phyloP scores from a whole-genome alignment of 768 basidiomycete species.

The Clitopilus passeckerianus region DNA sequence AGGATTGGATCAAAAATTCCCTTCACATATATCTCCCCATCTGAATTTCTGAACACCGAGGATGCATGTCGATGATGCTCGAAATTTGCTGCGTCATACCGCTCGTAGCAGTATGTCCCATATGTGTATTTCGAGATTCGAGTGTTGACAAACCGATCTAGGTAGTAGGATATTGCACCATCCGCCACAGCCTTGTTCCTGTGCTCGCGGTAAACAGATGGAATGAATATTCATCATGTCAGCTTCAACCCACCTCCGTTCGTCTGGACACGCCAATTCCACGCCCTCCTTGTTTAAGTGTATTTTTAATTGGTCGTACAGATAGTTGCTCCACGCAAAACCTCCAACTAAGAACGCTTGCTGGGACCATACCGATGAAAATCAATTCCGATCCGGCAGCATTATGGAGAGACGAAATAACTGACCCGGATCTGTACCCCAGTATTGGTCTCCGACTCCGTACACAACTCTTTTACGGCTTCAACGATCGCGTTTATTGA shows the following conservation, averaged over 20 bases:
- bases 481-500: not conserved
- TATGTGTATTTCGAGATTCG: not conserved
- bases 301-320: conserved; percentile 28
- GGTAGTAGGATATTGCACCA: conserved; percentile 1
- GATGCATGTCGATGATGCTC: not conserved
- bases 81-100: not conserved
- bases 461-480: not conserved
- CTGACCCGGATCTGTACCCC: not conserved
- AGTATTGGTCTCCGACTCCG: not conserved
- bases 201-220: not conserved
- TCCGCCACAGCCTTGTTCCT: conserved; percentile 2
- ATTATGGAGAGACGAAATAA: not conserved
- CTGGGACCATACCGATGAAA: conserved; percentile 1
- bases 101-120: not conserved
- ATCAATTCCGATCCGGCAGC: not conserved
- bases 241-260: not conserved
- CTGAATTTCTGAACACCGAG: not conserved
- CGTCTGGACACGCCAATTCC: not conserved
- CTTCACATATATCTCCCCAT: conserved; percentile 1
- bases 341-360: conserved; percentile 32
- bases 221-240: not conserved
- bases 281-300: conserved; percentile 14
- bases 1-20: conserved; percentile 19
- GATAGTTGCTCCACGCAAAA: conserved; percentile 37
- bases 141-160: not conserved